Conservation (phyloP, 2,329 filamentous ascomycete species). For the Anisogramma anomala region DNA sequence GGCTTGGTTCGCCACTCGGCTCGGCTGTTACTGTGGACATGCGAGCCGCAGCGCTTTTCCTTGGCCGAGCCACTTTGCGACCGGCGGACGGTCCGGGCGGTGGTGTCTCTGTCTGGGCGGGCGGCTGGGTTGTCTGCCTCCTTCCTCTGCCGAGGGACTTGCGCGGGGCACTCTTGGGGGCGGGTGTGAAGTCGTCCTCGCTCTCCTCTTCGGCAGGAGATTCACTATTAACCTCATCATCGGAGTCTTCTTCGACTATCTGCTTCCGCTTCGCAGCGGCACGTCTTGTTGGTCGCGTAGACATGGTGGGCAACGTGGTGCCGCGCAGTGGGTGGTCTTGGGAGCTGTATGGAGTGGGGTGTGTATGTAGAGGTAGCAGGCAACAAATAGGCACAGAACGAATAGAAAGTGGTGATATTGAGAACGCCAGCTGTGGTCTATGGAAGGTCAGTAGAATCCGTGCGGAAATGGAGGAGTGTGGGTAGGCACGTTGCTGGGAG, state of each 20-base stretch:
- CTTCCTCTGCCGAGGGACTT: slow-evolving; percentile 26
- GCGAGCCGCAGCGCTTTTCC: slow-evolving; percentile 25
- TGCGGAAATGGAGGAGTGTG: background rate
- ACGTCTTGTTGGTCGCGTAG: slow-evolving; percentile 33
- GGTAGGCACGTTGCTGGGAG: background rate
- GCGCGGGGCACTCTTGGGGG: slow-evolving; percentile 39
- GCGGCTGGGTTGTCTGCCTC: slow-evolving; percentile 9
- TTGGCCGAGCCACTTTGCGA: slow-evolving; percentile 27
- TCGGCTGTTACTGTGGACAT: slow-evolving; percentile 36
- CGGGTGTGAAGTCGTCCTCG: slow-evolving; percentile 73
- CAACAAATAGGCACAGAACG: too few relatives aligned
- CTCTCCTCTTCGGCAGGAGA: slow-evolving; percentile 43
- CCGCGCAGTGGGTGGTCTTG: slow-evolving; percentile 1
- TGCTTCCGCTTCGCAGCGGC: slow-evolving; percentile 55
- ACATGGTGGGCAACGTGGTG: slow-evolving; percentile 22
- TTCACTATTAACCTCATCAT: slow-evolving; percentile 56
- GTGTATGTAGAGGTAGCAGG: background rate
- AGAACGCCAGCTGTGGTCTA: too few relatives aligned
- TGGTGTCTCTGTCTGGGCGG: slow-evolving; percentile 9
- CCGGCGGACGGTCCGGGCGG: slow-evolving; percentile 28
- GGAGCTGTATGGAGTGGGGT: background rate
- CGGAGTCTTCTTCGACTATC: slow-evolving; percentile 71
- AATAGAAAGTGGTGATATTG: background rate
- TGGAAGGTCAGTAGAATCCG: too few relatives aligned
- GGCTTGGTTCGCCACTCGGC: slow-evolving; percentile 29